phyloP scores from a whole-genome alignment of 2,329 filamentous ascomycete genomes.

The Paramyrothecium roridum region DNA sequence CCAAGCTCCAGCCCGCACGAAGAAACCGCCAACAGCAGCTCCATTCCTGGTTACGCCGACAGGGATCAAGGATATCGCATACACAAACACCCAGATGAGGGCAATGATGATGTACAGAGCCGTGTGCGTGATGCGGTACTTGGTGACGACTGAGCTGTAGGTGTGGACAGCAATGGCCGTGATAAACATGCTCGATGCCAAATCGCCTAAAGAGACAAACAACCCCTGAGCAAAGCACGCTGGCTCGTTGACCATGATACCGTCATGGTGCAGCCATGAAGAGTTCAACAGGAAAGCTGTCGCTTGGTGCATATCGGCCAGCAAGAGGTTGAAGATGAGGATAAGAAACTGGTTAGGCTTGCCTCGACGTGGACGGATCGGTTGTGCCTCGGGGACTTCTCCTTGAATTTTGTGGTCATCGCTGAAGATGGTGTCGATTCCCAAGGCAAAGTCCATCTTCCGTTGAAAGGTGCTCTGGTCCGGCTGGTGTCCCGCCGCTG shows the following conservation, averaged over 20 bases:
- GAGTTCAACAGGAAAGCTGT: constrained; percentile 62
- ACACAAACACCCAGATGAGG: constrained; percentile 56
- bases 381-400: not conserved
- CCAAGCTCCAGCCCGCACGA: constrained; percentile 65
- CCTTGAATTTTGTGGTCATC: constrained; percentile 1
- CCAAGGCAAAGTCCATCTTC: constrained; percentile 28
- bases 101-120: constrained; percentile 47
- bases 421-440: constrained; percentile 30
- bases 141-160: constrained; percentile 58
- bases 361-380: constrained; percentile 13
- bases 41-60: constrained; percentile 41
- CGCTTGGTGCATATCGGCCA: constrained; percentile 66
- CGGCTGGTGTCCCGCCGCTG: constrained; percentile 3
- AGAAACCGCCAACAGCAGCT: constrained; percentile 42
- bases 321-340: constrained; percentile 65
- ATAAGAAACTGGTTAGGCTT: constrained; percentile 64
- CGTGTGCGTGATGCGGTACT: constrained; percentile 47
- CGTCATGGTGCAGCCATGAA: constrained; percentile 52
- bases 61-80: constrained; percentile 52
- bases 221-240: constrained; percentile 66
- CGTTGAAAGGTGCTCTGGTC: constrained; percentile 14
- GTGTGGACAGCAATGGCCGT: constrained; percentile 64
- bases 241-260: constrained; percentile 48
- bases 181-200: constrained; percentile 66
- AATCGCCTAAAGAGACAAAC: constrained; percentile 63